Percentiles rank a stretch among this genome's conserved stretches.
Evolutionary conservation across 164 flowering plant species (phyloP).

Genomic region (Aristolochia californica): DNA sequence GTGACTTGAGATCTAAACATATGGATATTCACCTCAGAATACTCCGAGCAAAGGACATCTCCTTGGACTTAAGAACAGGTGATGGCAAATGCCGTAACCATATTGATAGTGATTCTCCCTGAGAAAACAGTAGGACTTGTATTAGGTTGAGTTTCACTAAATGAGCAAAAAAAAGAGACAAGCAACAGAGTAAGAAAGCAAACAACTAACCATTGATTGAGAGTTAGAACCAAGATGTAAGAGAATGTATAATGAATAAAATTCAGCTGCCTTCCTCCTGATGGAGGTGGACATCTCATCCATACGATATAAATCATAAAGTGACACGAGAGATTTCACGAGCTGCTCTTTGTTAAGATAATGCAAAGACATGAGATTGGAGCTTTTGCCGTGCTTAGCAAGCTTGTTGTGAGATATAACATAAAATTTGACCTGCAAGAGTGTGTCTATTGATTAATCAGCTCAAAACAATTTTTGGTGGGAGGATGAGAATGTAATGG

Average conservation of each 20-base stretch:
- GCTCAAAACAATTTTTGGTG: no score
- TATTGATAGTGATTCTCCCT: conserved; percentile 69
- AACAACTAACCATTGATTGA: conserved; percentile 34
- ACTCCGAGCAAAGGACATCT: conserved; percentile 59
- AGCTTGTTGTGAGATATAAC: conserved; percentile 70
- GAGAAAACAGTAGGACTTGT: conserved; percentile 2
- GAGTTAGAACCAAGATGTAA: conserved; percentile 56
- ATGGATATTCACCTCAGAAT: conserved; percentile 41
- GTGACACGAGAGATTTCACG: conserved; percentile 44
- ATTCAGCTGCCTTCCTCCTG: conserved; percentile 59
- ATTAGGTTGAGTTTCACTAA: background rate
- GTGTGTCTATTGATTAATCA: background rate
- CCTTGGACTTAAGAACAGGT: conserved; percentile 46
- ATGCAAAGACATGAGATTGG: conserved; percentile 36
- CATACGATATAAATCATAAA: conserved; percentile 52
- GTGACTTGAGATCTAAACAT: background rate
- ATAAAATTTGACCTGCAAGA: conserved; percentile 78
- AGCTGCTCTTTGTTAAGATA: conserved; percentile 91
- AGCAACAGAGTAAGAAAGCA: conserved; percentile 6
- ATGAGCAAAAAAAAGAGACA: background rate
- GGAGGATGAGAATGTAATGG: no score
- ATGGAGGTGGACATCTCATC: conserved; percentile 26
- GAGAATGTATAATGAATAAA: conserved; percentile 63
- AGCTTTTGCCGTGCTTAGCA: conserved; percentile 15
- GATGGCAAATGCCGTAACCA: conserved; percentile 55